Evolutionary conservation across 2,329 filamentous ascomycete species (phyloP).

Genomic region (Dothidotthia symphoricarpi): DNA sequence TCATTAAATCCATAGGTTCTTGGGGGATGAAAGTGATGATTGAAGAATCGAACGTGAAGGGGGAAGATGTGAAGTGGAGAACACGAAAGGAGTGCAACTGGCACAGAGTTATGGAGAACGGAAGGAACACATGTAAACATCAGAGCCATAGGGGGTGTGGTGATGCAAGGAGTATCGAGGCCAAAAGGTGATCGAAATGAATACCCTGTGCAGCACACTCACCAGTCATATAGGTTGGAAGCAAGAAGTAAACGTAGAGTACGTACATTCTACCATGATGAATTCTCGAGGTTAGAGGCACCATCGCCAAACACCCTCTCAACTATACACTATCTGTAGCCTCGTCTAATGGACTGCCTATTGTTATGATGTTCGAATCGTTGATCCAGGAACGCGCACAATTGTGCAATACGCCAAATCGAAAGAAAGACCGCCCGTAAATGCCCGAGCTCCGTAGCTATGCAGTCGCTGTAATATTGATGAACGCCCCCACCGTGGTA

Average conservation of each 20-base stretch:
- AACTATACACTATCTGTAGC: slow-evolving; percentile 20
- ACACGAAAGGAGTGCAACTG: no score
- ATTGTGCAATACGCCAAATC: slow-evolving; percentile 19
- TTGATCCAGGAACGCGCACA: slow-evolving; percentile 17
- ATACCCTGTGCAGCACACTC: no score
- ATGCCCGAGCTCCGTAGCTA: slow-evolving; percentile 29
- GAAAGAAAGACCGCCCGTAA: slow-evolving; percentile 16
- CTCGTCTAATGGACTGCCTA: slow-evolving; percentile 13
- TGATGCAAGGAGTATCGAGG: no score
- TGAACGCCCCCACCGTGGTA: slow-evolving; percentile 27
- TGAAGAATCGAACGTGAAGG: background rate
- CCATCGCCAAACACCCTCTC: slow-evolving; percentile 6
- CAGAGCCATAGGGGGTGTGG: no score
- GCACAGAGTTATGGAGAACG: no score
- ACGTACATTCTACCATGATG: slow-evolving; percentile 1
- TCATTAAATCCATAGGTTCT: background rate
- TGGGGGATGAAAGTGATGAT: background rate
- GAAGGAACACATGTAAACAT: no score
- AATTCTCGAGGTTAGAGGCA: slow-evolving; percentile 4
- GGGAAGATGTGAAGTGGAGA: no score
- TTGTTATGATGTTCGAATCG: slow-evolving; percentile 17
- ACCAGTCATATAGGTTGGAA: no score
- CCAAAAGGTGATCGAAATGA: no score
- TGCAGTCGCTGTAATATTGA: slow-evolving; percentile 30
- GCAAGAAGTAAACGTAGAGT: background rate